These are phyloP conservation scores for Coniochaeta sp. DNA, from an alignment of 2,329 filamentous ascomycete species.

Conservation along the genomic window DNA sequence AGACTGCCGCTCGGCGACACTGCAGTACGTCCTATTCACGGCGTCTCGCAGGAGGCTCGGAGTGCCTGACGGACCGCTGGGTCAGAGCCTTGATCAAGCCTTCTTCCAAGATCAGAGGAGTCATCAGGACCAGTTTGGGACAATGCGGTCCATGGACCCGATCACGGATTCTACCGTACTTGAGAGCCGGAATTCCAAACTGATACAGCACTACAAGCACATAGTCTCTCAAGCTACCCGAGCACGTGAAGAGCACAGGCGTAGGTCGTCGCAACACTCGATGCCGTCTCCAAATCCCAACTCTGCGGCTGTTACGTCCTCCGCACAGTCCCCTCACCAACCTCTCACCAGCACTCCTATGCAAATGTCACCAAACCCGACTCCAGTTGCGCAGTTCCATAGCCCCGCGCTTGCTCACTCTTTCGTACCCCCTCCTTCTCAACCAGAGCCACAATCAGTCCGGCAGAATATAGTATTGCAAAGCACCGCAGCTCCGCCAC, in stretches of 20 bases:
- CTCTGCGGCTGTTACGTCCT: neutral
- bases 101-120: slow-evolving; percentile 16
- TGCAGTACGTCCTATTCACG: slow-evolving; percentile 23
- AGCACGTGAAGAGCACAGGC: neutral
- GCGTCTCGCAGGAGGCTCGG: slow-evolving; percentile 17
- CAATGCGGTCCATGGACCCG: neutral
- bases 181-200: slow-evolving; percentile 8
- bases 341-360: neutral
- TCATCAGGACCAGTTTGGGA: slow-evolving; percentile 5
- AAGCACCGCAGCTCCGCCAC: neutral
- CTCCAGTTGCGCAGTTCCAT: neutral
- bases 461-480: neutral
- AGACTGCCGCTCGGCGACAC: slow-evolving; percentile 17
- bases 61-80: slow-evolving; percentile 11
- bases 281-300: neutral
- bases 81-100: slow-evolving; percentile 10
- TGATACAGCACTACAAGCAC: slow-evolving; percentile 7
- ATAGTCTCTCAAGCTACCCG: neutral
- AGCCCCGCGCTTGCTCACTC: neutral
- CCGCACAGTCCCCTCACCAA: neutral
- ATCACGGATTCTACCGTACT: slow-evolving; percentile 3
- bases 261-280: neutral
- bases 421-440: neutral
- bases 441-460: neutral
- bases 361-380: neutral